Evolutionary conservation across 495 filamentous ascomycete species (phyloP), one percentile per base, ranked within the genome.

Genomic region (Tricharina praecox): DNA sequence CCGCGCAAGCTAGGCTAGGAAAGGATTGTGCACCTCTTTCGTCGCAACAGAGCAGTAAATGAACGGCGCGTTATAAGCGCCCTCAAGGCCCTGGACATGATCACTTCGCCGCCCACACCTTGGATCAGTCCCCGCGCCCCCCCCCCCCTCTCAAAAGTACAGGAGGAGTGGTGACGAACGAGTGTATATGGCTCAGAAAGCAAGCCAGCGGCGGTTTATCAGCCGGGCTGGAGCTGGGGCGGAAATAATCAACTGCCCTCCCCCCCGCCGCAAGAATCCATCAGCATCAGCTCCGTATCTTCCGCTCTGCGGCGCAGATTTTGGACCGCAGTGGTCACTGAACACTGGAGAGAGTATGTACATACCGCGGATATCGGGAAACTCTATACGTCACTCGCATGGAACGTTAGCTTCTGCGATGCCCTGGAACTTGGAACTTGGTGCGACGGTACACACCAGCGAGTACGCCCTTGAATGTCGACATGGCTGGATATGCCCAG

Each of bases 131-230:
- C n/a, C n/a, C n/a, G n/a, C n/a, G n/a, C n/a, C n/a, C n/a, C n/a
- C n/a, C n/a, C n/a, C n/a, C n/a, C n/a, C n/a, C n/a, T n/a, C n/a
- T n/a, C n/a, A n/a, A n/a, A n/a, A n/a, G n/a, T n/a, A n/a, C n/a
- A n/a, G n/a, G n/a, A n/a, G n/a, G n/a, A n/a, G n/a, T n/a, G n/a
- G n/a, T n/a, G n/a, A 23, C 45, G 18, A 37, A 59, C 58, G 58
- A 53, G 60, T 95, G 88, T 9, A 93, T 78, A 72, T 96, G 88
- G 58, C 81, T 88, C 32, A 96, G 69, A 59, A 96, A 93, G 59
- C 82, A 93, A 13, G 82, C 86, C 35, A 92, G 59, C 1, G 87
- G 82, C 23, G 81, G 70, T 23, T 63, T 68, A 15, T 62, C 63
- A 0, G 67, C 69, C 16, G 66, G 69, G 18, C 66, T 65, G 15